phyloP scores from a whole-genome alignment of 1,284 basidiomycete genomes.

The Fomitopsis schrenkii region DNA sequence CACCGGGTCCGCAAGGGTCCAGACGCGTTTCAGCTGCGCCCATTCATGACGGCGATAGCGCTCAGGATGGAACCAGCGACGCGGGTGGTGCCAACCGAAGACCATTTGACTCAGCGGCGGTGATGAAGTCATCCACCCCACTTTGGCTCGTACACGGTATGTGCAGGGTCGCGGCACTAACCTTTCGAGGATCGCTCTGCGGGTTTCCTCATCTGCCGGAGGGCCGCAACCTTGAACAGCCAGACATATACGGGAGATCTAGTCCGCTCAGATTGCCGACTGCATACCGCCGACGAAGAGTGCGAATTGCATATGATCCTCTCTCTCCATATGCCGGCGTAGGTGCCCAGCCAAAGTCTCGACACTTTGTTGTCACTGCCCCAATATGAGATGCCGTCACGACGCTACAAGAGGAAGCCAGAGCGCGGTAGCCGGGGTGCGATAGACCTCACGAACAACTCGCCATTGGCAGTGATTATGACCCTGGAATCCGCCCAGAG shows the following conservation, averaged over 20 bases:
- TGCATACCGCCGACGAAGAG: not conserved
- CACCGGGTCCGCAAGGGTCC: not conserved
- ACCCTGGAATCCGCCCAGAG: not conserved
- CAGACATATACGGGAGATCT: not conserved
- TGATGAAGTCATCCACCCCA: not conserved
- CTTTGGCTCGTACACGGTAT: not conserved
- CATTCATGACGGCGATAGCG: not conserved
- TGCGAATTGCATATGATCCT: not conserved
- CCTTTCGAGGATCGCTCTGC: not conserved
- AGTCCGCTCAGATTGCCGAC: not conserved
- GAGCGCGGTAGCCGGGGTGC: not conserved
- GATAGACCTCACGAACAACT: not conserved
- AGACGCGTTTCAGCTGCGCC: conserved; percentile 1
- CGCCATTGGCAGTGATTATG: not conserved
- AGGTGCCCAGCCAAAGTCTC: not conserved
- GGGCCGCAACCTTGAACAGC: not conserved
- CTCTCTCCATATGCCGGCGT: not conserved
- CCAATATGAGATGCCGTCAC: not conserved
- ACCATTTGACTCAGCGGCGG: not conserved
- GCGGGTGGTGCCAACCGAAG: not conserved
- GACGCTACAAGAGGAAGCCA: not conserved
- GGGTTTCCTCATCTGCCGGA: not conserved
- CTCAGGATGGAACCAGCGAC: not conserved
- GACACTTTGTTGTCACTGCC: not conserved
- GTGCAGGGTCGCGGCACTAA: not conserved